Conservation (phyloP, 192 early-diverging fungal species). For the Hyaloraphidium curvatum region DNA sequence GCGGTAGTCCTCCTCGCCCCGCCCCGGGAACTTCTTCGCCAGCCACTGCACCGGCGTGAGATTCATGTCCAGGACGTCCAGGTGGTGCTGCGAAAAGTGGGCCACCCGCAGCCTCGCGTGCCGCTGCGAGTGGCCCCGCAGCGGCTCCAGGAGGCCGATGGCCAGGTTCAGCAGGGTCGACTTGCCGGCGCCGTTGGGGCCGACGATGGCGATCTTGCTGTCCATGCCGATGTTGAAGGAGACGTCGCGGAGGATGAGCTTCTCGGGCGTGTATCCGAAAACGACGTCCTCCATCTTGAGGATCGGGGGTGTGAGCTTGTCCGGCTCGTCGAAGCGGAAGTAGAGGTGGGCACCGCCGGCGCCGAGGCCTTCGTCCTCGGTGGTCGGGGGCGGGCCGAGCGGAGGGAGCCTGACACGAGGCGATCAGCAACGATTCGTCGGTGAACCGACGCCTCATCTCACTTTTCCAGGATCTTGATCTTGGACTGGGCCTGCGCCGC, state of each 20-base stretch:
- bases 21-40: slow-evolving; percentile 70
- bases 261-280: slow-evolving; percentile 55
- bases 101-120: slow-evolving; percentile 86
- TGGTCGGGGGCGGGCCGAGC: slow-evolving; percentile 57
- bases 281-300: slow-evolving; percentile 80
- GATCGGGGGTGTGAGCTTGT: slow-evolving; percentile 87
- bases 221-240: slow-evolving; percentile 94
- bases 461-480: slow-evolving; percentile 98
- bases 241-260: slow-evolving; percentile 59
- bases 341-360: slow-evolving; percentile 39
- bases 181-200: slow-evolving; percentile 97
- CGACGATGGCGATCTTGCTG: slow-evolving; percentile 92
- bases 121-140: slow-evolving; percentile 58
- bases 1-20: slow-evolving; percentile 89
- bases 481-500: slow-evolving; percentile 89
- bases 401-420: too few relatives aligned
- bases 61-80: slow-evolving; percentile 85
- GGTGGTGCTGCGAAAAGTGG: slow-evolving; percentile 93
- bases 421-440: too few relatives aligned
- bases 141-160: slow-evolving; percentile 65
- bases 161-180: slow-evolving; percentile 87
- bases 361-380: slow-evolving; percentile 39
- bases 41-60: slow-evolving; percentile 74
- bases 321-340: slow-evolving; percentile 87
- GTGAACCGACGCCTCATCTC: too few relatives aligned